Base-by-base conservation (phyloP, 768 basidiomycete genomes). In the Lactarius evosmus region DNA sequence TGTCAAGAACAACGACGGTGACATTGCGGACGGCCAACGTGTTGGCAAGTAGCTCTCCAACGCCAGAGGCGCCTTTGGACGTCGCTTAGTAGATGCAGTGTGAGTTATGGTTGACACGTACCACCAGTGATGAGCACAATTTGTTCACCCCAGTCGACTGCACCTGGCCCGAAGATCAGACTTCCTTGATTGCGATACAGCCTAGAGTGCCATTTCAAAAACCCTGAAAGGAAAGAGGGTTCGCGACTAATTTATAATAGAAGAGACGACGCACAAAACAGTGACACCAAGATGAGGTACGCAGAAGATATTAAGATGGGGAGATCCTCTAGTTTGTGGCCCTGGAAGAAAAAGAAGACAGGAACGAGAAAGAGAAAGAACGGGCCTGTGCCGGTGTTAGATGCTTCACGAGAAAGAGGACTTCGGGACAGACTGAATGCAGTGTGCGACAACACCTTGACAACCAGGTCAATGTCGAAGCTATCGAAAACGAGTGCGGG, bases 41-140 rank as follows among this genome's bases (percentile, higher is more conserved):
- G 69, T 93, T 89, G 17, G 93, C 93, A 6, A 97, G 79, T 2
- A 95, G 77, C 72, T 90, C 89, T 32, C 96, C 96, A 29, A 98
- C 81, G 5, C 96, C 96, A 33, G 91, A 93, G 7, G 94, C 80
- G 27, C 95, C 93, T 95, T 66, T 32, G 14, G 17, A 29, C 8
- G 7, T 25, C 22, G 61, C 55, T 55, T 14, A 22, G 63, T 29
- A 22, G 36, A 60, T 22, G 51, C 33, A 19, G 29, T 6, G 44
- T 19, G 44, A 16, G 50, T 4, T 3, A 52, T 22, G 30, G n/a
- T 36, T 17, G 30, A 6, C 22, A 70, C 83, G 53, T 63, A 91
- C 94, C 95, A 58, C 96, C 96, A 7, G 96, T 98, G 61, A 98
- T 80, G 41, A 98, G 79, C 5, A 98, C 87, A 60, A 96, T 85